A percentile compares a stretch with the other conserved stretches of the same genome.
Conservation (phyloP, 2,329 filamentous ascomycete species). For the Lachnellula suecica region DNA sequence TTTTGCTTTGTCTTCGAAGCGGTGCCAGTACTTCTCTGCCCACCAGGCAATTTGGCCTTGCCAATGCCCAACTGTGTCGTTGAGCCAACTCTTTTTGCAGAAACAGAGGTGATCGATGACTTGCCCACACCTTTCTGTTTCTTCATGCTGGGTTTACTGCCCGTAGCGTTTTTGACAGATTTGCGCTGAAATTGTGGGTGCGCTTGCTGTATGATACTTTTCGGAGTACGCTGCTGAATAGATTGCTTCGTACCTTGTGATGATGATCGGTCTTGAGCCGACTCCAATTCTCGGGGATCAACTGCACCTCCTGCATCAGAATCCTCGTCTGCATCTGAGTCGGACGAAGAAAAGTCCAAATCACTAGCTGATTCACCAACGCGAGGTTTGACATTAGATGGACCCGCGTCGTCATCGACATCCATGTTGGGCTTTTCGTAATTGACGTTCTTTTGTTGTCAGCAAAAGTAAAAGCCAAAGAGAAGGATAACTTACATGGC, state of each 20-base stretch:
- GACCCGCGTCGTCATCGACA: constrained; percentile 11
- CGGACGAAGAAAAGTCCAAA: constrained; percentile 11
- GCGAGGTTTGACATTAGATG: background rate
- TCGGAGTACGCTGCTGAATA: background rate
- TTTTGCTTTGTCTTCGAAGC: background rate
- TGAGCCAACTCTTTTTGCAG: background rate
- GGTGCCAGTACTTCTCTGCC: background rate
- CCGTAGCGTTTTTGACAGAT: background rate
- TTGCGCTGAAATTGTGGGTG: background rate
- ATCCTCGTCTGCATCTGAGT: constrained; percentile 12
- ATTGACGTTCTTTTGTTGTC: background rate
- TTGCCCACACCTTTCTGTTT: background rate
- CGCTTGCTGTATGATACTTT: background rate
- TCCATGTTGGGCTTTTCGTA: constrained; percentile 11
- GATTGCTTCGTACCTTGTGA: constrained; percentile 11
- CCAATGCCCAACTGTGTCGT: background rate
- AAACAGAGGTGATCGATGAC: background rate
- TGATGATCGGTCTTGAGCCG: background rate
- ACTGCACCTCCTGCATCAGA: constrained; percentile 3
- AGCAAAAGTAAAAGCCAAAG: background rate
- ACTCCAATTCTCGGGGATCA: constrained; percentile 10
- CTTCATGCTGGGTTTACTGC: no score
- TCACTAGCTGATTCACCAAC: constrained; percentile 13
- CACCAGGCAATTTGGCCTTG: background rate
- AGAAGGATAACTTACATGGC: constrained; percentile 25